Evolutionary conservation across 1,284 basidiomycete genomes (phyloP), one percentile per base, ranked within the genome.

Genomic region (Mycena citricolor): DNA sequence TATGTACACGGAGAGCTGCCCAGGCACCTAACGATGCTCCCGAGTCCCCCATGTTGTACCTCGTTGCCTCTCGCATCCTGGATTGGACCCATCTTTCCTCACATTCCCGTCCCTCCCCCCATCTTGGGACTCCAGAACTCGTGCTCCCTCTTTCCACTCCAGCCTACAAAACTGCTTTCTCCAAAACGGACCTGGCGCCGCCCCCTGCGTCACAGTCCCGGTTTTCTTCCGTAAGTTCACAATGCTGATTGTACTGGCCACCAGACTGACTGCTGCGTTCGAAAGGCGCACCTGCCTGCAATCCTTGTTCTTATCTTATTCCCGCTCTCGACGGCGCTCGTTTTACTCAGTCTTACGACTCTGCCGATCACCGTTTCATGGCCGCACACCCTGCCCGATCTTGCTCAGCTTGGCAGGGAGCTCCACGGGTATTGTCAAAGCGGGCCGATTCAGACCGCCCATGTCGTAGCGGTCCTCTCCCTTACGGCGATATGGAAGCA

Each of bases 401-500:
- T 90, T 29, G 81, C 86, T 16, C 75, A 81, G 56, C 68, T 90
- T 8, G 86, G 85, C 7, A 70, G 77, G 31, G 86, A 89, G 50
- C 74, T 90, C 6, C 83, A 86, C 56, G 77, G 74, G 32, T 90
- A 90, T 60, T 79, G 85, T 4, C 82, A 83, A 57, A 85, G 83
- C 49, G 85, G 85, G 5, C 56, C 69, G 12, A 67, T 63, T 2
- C 76, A 81, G 13, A 70, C 81, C 44, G 73, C 76, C 4, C 87
- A 90, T 61, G 83, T 90, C 33, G 63, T 94, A 33, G 80, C 74
- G n/a, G 90, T 92, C 28, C 75, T 95, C 57, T 82, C 85, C 26
- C 74, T 91, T n/a, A 82, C 86, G 16, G 88, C 89, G 3, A 72
- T 90, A 25, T 95, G 90, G 90, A 94, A 93, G 66, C 92, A 95